phyloP scores from a whole-genome alignment of 2,329 filamentous ascomycete species.

The Hymenoscyphus albidus region DNA sequence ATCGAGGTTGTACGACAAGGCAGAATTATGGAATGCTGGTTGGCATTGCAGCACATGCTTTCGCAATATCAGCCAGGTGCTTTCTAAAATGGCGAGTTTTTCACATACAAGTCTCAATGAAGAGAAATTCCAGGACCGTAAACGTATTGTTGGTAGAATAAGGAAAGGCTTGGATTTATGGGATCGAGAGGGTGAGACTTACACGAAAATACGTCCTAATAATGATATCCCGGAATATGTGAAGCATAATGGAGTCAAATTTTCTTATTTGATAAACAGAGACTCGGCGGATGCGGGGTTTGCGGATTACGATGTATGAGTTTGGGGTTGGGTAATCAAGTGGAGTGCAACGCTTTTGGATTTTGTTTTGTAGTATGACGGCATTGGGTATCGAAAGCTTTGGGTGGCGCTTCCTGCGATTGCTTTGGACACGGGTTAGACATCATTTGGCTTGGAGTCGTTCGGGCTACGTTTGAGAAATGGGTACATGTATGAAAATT shows the following conservation, averaged over 20 bases:
- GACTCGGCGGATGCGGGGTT: conserved; percentile 27
- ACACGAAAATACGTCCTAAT: conserved; percentile 39
- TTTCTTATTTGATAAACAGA: conserved; percentile 27
- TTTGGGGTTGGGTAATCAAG: background rate
- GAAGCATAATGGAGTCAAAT: conserved; percentile 26
- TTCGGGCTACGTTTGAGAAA: background rate
- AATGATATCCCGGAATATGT: conserved; percentile 43
- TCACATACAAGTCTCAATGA: conserved; percentile 40
- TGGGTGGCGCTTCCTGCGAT: background rate
- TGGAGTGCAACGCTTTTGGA: no score
- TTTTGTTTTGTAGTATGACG: background rate
- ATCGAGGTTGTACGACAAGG: conserved; percentile 31
- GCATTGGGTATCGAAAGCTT: background rate
- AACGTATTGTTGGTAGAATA: conserved; percentile 41
- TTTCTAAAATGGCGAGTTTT: conserved; percentile 42
- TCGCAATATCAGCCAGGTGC: conserved; percentile 40
- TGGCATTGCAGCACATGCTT: conserved; percentile 48
- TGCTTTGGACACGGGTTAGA: background rate
- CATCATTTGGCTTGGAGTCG: background rate
- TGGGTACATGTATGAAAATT: background rate
- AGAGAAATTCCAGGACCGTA: conserved; percentile 39
- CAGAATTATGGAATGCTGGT: conserved; percentile 39
- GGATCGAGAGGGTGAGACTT: conserved; percentile 36
- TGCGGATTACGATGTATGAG: conserved; percentile 16
- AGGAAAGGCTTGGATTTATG: conserved; percentile 43